Base-by-base conservation (phyloP, 352 stramenopile genomes). In the Phytophthora fragariae region DNA sequence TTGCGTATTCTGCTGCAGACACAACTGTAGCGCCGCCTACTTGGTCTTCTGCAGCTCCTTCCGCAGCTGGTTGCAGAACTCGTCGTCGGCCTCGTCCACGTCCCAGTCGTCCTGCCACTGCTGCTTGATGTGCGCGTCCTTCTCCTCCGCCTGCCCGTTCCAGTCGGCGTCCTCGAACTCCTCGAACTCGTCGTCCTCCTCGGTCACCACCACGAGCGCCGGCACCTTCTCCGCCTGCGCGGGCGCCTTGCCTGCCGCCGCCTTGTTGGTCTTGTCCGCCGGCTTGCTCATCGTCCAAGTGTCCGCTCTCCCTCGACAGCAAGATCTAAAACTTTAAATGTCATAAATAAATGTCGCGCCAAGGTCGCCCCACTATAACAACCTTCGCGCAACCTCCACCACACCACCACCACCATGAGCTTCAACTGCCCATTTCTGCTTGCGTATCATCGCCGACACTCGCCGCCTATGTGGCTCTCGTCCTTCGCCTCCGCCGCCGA, bases 61-160 rank as follows among this genome's bases (percentile, higher is more conserved):
- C 59, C 92, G 89, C 72, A 98, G 75, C 72, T 97, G 92, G 83
- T 97, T 95, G 84, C 92, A 98, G 68, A 98, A 98, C 70, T 97
- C 92, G 78, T 97, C 91, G 72, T 97, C 92, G n/a, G 90, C 90
- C 68, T 97, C 90, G 57, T 98, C 92, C 46, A 97, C 90, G 70
- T 98, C 92, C 92, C 92, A 98, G 78, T 98, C 92, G 76, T 98
- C 92, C 82, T 98, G 92, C 92, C 92, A 98, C 73, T 97, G 90
- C 83, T 97, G 89, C 73, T 96, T 96, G 53, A 96, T 84, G 62
- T 93, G 83, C 56, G 77, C 82, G 50, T 94, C 88, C 69, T 92
- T 89, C 78, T 97, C 90, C 75, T 97, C 88, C 46, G 75, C 77
- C 64, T 87, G 79, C 33, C 79, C 87, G 68, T 77, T 84, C 90